Evolutionary conservation across 78 protist species (phyloP).

Genomic region (Anaeramoeba ignava): DNA sequence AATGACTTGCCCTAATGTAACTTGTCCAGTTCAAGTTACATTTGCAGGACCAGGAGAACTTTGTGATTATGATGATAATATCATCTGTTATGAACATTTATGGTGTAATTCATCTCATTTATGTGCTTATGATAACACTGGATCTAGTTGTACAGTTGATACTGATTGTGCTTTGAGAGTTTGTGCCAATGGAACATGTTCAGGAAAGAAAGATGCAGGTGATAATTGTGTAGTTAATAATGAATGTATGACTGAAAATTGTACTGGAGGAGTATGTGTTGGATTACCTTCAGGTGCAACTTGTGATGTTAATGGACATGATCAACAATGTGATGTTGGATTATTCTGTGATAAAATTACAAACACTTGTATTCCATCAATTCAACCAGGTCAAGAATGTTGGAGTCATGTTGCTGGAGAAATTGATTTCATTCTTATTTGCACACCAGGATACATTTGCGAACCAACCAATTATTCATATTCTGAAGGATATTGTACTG

Average conservation of each 20-base stretch:
- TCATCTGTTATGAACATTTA: neutral
- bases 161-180: neutral
- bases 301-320: neutral
- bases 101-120: constrained; percentile 3
- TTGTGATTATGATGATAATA: neutral
- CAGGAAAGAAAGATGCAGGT: neutral
- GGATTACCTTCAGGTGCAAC: neutral
- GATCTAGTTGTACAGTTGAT: neutral
- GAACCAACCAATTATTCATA: neutral
- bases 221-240: neutral
- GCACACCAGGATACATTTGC: neutral
- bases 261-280: neutral
- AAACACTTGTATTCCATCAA: neutral
- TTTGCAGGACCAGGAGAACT: neutral
- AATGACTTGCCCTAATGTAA: neutral
- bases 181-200: neutral
- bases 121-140: neutral
- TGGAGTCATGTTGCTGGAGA: neutral
- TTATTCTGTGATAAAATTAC: neutral
- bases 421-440: neutral
- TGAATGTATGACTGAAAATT: neutral
- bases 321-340: neutral
- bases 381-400: neutral
- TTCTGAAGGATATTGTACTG: neutral
- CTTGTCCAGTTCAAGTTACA: neutral